Evolutionary conservation across 495 filamentous ascomycete species (phyloP).

Genomic region (Chaetomium tenue): DNA sequence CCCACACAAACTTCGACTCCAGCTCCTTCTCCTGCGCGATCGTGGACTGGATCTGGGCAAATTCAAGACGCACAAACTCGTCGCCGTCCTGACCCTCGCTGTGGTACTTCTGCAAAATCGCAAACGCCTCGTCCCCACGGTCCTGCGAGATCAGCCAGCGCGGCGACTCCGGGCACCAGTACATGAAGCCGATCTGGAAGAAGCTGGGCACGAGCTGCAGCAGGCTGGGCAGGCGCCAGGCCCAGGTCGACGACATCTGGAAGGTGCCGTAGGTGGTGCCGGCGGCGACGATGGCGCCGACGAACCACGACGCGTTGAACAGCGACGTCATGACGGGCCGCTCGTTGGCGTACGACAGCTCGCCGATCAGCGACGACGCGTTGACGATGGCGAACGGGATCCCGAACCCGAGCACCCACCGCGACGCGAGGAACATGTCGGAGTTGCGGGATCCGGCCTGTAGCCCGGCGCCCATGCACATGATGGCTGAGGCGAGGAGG

Average conservation of each 20-base stretch:
- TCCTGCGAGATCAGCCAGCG: constrained; percentile 50
- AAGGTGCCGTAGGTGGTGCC: constrained; percentile 56
- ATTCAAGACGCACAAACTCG: constrained; percentile 53
- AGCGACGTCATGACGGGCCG: constrained; percentile 58
- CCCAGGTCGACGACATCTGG: constrained; percentile 53
- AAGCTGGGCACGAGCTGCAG: constrained; percentile 51
- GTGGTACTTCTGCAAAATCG: constrained; percentile 57
- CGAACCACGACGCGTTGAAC: constrained; percentile 60
- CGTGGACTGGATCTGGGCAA: constrained; percentile 55
- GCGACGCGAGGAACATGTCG: constrained; percentile 60
- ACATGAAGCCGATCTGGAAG: constrained; percentile 52
- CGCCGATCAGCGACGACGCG: constrained; percentile 58
- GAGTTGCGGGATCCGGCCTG: constrained; percentile 32
- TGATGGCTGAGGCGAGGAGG: constrained; percentile 51
- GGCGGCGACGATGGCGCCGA: constrained; percentile 57
- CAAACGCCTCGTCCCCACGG: constrained; percentile 51
- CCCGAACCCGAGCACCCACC: constrained; percentile 61
- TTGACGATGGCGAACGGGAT: constrained; percentile 61
- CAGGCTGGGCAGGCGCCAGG: constrained; percentile 59
- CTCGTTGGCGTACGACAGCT: constrained; percentile 60
- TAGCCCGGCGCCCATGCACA: constrained; percentile 32
- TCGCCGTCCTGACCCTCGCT: constrained; percentile 52
- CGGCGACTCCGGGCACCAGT: constrained; percentile 52
- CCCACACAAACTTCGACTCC: constrained; percentile 46
- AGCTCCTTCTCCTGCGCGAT: constrained; percentile 51